Base-by-base conservation (phyloP, 1,139 yeast species). In the Tardiomyces blankii region DNA sequence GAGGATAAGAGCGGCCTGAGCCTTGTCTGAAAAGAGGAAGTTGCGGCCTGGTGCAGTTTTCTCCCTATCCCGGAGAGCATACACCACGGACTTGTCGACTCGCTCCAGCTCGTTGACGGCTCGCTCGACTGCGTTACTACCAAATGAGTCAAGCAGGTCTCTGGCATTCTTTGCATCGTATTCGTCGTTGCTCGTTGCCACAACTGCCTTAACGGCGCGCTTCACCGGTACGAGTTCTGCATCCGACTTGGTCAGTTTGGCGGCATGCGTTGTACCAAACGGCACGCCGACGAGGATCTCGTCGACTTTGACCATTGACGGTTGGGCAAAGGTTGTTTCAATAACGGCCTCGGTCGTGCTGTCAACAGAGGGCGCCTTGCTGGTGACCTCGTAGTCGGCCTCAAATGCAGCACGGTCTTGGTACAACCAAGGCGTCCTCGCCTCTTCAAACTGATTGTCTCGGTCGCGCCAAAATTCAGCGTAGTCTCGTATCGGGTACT, bases 11-110 rank as follows among this genome's bases (percentile, higher is more conserved):
- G 72, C 49, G 40, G 64, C 63, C 46, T 69, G 61, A 38, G 80
- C 70, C 49, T 67, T 73, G 27, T 82, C 91, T 1, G 86, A 77
- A 39, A 82, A 62, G 11, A 67, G 61, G 52, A 80, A 80, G 48
- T 75, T 72, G 18, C 67, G 51, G 0, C 65, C 67, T 1, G 66
- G 64, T 11, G 51, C 44, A 14, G 73, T 67, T 32, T 67, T 66
- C 0, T 73, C 66, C 30, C 66, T 70, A 27, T 70, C 70, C 2
- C 78, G 73, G 18, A 71, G 65, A 48, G 72, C 70, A 43, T 60
- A 61, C 1, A 74, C 65, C 50, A 82, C 67, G 40, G 78, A 80
- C 49, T 71, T 75, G 6, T 73, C 77, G 9, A 30, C 5, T 41
- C 66, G 68, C n/a, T 80, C 74, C 64, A 83, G 64, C 18, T 69